These are phyloP conservation scores for Hydnomerulius pinastri DNA, from an alignment of 768 basidiomycete species.

Conservation along the genomic window DNA sequence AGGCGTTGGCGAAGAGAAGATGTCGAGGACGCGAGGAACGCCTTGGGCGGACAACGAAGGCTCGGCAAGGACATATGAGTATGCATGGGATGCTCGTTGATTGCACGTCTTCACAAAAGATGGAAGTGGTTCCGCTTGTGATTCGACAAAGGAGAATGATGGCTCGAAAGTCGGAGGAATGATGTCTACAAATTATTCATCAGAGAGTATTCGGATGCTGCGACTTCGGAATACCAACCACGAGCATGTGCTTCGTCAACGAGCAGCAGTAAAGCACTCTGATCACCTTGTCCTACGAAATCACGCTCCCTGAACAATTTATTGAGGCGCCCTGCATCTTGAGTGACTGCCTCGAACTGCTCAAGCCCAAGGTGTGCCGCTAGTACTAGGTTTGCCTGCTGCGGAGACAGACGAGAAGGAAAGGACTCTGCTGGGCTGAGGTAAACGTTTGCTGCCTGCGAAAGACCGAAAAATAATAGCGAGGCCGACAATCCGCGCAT, in stretches of 20 bases:
- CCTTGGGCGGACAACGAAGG: slow-evolving; percentile 32
- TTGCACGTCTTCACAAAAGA: slow-evolving; percentile 59
- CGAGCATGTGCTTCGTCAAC: slow-evolving; percentile 55
- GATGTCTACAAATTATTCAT: slow-evolving; percentile 43
- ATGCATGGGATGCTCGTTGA: slow-evolving; percentile 58
- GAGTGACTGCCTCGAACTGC: slow-evolving; percentile 53
- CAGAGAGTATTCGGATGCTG: background rate
- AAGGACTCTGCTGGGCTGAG: slow-evolving; percentile 48
- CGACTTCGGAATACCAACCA: slow-evolving; percentile 42
- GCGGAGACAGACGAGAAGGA: slow-evolving; percentile 44
- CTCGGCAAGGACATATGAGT: slow-evolving; percentile 52
- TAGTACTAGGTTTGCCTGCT: slow-evolving; percentile 59
- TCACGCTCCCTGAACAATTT: slow-evolving; percentile 35
- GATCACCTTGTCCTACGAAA: slow-evolving; percentile 60
- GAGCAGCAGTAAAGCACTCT: slow-evolving; percentile 54
- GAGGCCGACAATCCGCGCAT: slow-evolving; percentile 26
- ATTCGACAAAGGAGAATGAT: slow-evolving; percentile 45
- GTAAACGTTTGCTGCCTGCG: slow-evolving; percentile 59
- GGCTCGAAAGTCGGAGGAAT: slow-evolving; percentile 53
- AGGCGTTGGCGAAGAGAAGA: slow-evolving; percentile 43
- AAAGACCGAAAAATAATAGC: slow-evolving; percentile 35
- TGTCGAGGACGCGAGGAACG: slow-evolving; percentile 38
- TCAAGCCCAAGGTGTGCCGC: slow-evolving; percentile 76
- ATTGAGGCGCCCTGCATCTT: slow-evolving; percentile 27
- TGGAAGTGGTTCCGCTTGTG: slow-evolving; percentile 39